Evolutionary conservation across 495 filamentous ascomycete species (phyloP).

Genomic region (Staphylotrichum tortipilum): DNA sequence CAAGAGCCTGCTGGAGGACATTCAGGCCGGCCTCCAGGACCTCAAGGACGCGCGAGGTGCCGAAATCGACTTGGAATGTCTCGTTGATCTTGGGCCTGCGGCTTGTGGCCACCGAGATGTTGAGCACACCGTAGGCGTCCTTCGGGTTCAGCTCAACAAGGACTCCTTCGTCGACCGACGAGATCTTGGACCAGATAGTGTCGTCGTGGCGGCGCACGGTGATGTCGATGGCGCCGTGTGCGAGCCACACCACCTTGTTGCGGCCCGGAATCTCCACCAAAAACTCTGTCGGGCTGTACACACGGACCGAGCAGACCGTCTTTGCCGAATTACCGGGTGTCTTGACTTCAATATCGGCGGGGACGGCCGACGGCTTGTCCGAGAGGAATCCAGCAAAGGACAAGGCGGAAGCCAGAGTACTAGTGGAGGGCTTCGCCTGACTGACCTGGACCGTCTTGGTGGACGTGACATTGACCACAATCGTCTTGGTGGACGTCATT

Average conservation of each 20-base stretch:
- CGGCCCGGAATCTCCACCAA: slow-evolving; percentile 30
- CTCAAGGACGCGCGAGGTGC: slow-evolving; percentile 27
- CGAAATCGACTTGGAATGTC: slow-evolving; percentile 38
- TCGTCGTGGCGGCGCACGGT: slow-evolving; percentile 34
- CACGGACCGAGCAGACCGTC: slow-evolving; percentile 30
- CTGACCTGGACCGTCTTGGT: slow-evolving; percentile 26
- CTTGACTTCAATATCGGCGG: slow-evolving; percentile 14
- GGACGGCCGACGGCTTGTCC: slow-evolving; percentile 25
- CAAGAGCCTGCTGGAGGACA: slow-evolving; percentile 29
- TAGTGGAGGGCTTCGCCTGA: slow-evolving; percentile 30
- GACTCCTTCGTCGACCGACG: slow-evolving; percentile 36
- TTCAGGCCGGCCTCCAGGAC: slow-evolving; percentile 30
- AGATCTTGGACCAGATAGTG: slow-evolving; percentile 33
- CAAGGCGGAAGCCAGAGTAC: slow-evolving; percentile 31
- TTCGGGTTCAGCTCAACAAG: slow-evolving; percentile 32
- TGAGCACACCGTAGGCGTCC: slow-evolving; percentile 35
- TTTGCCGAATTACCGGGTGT: slow-evolving; percentile 10
- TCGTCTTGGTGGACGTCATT: slow-evolving; percentile 27
- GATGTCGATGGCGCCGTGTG: slow-evolving; percentile 35
- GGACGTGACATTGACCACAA: slow-evolving; percentile 31
- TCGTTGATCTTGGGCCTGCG: slow-evolving; percentile 39
- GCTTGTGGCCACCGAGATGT: slow-evolving; percentile 36
- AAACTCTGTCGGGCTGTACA: slow-evolving; percentile 31
- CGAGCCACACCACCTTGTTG: slow-evolving; percentile 33
- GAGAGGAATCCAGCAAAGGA: slow-evolving; percentile 32